Evolutionary conservation across 495 filamentous ascomycete species (phyloP), one percentile per base, ranked within the genome.

Genomic region (Penicillium goetzii): DNA sequence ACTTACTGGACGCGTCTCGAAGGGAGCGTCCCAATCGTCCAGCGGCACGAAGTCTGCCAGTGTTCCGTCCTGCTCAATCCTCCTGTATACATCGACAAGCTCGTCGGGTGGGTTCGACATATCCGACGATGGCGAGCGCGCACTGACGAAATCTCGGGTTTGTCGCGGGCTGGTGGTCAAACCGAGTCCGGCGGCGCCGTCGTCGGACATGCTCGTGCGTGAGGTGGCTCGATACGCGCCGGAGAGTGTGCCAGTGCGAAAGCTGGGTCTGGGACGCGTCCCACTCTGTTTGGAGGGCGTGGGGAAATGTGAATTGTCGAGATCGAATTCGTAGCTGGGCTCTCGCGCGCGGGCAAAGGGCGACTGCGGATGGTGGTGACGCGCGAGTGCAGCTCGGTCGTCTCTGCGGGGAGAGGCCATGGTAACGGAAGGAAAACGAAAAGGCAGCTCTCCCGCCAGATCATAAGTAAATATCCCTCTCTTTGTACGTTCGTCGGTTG

Each of bases 31-130:
- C 61, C 69, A 64, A 40, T 74, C 75, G 14, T 76, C 68, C 26
- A 74, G 70, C 26, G 62, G 61, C 4, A 73, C 73, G 2, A 73
- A 62, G 38, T 83, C 74, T 4, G 75, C 73, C 23, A 84, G 59
- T 21, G 74, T 71, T 21, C 75, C 74, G 25, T 78, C 80, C 47
- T 81, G 80, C 19, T 78, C 72, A 50, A 82, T 83, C 56, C 74
- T 74, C 51, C 74, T 70, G 60, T 85, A 84, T 7, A 73, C 68
- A 61, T 84, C 80, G 19, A 64, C 69, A 1, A 80, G 61, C 49
- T 81, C 82, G 34, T 74, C 67, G 32, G 78, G 80, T 6, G 81
- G 80, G 33, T 77, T 79, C 1, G 80, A 82, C 0, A 63, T 69
- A 12, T 72, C 64, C 14, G 63, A 77, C 52, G 60, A 41, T 6